phyloP scores from a whole-genome alignment of 257 asterid species.

The Capsicum chinense region DNA sequence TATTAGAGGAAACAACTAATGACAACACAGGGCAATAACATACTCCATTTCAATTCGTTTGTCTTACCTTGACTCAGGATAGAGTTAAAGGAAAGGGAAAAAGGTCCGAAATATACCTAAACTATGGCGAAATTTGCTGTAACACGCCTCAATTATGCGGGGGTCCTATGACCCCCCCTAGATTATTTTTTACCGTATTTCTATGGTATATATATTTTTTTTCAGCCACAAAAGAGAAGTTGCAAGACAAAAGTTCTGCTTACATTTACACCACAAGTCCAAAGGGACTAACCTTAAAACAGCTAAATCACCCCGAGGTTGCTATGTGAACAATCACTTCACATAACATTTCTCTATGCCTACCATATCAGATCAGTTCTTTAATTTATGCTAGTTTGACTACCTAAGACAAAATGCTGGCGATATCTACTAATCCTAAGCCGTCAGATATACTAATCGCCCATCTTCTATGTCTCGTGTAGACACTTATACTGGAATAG shows the following conservation, averaged over 20 bases:
- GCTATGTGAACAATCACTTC: neutral
- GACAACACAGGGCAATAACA: no score
- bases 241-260: neutral
- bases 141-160: no score
- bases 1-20: neutral
- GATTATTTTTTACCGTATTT: no score
- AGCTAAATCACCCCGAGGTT: neutral
- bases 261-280: neutral
- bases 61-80: no score
- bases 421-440: neutral
- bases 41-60: no score
- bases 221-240: neutral
- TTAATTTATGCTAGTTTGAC: neutral
- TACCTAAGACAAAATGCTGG: constrained; percentile 8
- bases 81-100: no score
- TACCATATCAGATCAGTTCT: neutral
- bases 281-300: neutral
- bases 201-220: neutral
- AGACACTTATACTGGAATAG: neutral
- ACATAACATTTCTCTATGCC: neutral
- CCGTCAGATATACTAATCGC: neutral
- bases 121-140: no score
- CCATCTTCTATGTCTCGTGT: neutral
- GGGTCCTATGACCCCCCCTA: no score
- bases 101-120: no score